phyloP scores from a whole-genome alignment of 2,329 filamentous ascomycete species.

The Microcyclospora tardicrescens region DNA sequence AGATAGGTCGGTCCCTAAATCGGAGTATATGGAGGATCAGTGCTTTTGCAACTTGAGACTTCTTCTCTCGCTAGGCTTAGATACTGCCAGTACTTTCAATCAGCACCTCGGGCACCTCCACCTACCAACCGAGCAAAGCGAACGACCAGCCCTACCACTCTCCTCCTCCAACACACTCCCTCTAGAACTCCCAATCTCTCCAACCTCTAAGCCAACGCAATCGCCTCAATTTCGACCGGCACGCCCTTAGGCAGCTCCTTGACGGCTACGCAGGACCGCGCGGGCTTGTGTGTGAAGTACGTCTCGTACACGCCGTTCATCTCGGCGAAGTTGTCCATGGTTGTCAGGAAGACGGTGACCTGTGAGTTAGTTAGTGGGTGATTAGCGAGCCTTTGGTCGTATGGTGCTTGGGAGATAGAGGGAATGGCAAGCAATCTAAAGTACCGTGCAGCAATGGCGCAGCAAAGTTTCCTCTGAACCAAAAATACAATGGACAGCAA shows the following conservation, averaged over 20 bases:
- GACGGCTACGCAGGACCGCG: slow-evolving; percentile 80
- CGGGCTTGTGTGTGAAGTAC: slow-evolving; percentile 69
- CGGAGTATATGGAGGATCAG: too few species aligned
- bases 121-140: too few species aligned
- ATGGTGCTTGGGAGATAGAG: neutral
- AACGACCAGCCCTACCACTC: too few species aligned
- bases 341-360: slow-evolving; percentile 64
- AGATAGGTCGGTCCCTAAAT: too few species aligned
- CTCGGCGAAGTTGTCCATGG: slow-evolving; percentile 78
- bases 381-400: neutral
- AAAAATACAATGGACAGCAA: too few species aligned
- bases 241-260: slow-evolving; percentile 79
- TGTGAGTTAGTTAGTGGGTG: slow-evolving; percentile 12
- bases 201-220: slow-evolving; percentile 40
- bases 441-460: neutral
- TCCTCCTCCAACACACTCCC: too few species aligned
- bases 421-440: neutral
- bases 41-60: too few species aligned
- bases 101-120: too few species aligned
- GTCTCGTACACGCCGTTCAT: slow-evolving; percentile 81
- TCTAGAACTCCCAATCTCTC: too few species aligned
- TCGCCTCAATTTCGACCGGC: slow-evolving; percentile 80
- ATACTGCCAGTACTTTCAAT: too few species aligned
- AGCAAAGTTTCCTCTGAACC: too few species aligned
- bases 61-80: too few species aligned